A percentile compares a stretch with the other conserved stretches of the same genome.
Evolutionary conservation across 73 alveolate genomes (phyloP).

Genomic region (Paramecium sexaurelia): DNA sequence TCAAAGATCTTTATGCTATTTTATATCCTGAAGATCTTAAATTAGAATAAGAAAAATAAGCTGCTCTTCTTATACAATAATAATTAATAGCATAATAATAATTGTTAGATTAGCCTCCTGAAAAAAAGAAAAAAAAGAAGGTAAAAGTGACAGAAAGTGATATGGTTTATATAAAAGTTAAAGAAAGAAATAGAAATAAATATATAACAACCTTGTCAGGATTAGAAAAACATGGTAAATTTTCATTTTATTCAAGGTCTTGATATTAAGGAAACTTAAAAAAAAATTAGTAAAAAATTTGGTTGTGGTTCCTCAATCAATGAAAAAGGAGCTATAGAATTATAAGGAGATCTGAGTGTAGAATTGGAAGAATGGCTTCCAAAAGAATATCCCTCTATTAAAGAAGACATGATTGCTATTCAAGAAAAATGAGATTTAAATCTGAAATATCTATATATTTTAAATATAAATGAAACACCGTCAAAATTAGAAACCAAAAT

Average conservation of each 20-base stretch:
- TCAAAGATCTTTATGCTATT: neutral
- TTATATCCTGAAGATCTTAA: neutral
- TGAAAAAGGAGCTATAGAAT: neutral
- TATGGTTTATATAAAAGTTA: slow-evolving; percentile 22
- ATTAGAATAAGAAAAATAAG: slow-evolving; percentile 9
- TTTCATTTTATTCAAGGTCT: neutral
- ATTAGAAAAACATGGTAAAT: slow-evolving; percentile 33
- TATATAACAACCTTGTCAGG: slow-evolving; percentile 23
- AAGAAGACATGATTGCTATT: slow-evolving; percentile 44
- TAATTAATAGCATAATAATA: neutral
- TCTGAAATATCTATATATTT: neutral
- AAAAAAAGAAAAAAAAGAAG: neutral
- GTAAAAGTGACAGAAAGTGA: slow-evolving; percentile 27
- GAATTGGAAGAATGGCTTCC: slow-evolving; percentile 46
- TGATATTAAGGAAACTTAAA: slow-evolving; percentile 51
- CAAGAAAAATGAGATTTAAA: slow-evolving; percentile 44
- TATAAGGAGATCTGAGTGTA: slow-evolving; percentile 19
- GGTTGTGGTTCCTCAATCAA: slow-evolving; percentile 47
- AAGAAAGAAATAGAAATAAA: slow-evolving; percentile 12
- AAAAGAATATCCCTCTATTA: slow-evolving; percentile 30
- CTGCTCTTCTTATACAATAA: neutral
- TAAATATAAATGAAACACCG: neutral
- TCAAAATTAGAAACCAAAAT: neutral
- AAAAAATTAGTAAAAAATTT: slow-evolving; percentile 50
- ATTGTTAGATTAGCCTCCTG: neutral